phyloP scores from a whole-genome alignment of 352 stramenopile species.

The Blastocystis sp. region DNA sequence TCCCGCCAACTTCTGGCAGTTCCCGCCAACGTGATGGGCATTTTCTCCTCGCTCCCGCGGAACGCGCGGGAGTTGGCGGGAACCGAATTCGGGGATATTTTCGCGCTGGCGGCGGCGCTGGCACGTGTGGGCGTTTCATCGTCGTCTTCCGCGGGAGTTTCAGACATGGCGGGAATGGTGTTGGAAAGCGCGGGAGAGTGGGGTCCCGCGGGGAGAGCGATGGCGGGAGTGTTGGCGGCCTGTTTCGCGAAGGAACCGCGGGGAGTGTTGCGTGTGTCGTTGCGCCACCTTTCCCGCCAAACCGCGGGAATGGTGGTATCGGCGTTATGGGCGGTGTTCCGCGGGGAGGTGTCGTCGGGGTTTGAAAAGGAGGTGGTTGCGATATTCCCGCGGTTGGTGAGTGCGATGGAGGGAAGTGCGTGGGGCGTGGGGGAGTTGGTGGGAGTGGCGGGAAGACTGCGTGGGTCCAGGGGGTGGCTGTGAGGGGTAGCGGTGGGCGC shows the following conservation, averaged over 20 bases:
- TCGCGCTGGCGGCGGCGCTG: background rate
- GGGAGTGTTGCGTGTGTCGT: background rate
- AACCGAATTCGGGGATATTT: background rate
- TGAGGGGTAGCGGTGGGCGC: no score
- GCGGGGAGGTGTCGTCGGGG: background rate
- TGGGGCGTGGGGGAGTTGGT: no score
- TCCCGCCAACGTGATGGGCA: background rate
- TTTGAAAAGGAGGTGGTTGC: no score
- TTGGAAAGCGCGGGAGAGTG: background rate
- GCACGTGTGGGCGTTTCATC: no score
- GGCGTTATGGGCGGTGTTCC: background rate
- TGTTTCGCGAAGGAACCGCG: background rate
- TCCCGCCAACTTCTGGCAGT: background rate
- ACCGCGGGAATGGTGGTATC: background rate
- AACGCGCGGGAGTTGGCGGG: background rate
- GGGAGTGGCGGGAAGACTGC: no score
- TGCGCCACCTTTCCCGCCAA: background rate
- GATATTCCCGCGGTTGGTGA: no score
- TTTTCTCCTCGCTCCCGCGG: background rate
- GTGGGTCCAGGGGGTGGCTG: no score
- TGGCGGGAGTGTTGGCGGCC: background rate
- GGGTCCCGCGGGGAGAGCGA: no score
- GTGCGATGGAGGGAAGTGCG: no score
- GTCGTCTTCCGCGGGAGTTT: no score
- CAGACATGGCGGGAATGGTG: no score